Base-by-base conservation (phyloP, 805 yeast genomes). In the Pichia nanzhaoensis region DNA sequence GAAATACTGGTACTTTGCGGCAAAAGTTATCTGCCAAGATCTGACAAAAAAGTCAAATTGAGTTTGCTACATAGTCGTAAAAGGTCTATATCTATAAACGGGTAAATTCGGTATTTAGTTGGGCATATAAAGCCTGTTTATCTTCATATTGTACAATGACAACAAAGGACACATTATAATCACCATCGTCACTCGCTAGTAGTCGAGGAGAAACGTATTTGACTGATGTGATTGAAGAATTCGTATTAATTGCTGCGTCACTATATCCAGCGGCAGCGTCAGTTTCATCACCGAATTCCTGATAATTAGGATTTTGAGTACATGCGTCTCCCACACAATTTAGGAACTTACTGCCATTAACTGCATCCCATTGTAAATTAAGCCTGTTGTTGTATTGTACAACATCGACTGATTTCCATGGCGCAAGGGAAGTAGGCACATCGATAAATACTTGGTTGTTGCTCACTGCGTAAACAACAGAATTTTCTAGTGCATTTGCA, bases 241-340 rank as follows among this genome's bases (percentile, higher is more conserved):
- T 2, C 9, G 43, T 36, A 30, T 28, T 28, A 8, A 10, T 9
- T 32, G 27, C 16, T 32, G 28, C 10, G 10, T 24, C 28, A 17
- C 37, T 33, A 17, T 28, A 42, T 4, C 30, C 16, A 4, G 36
- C 46, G n/a, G 46, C 46, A n/a, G 36, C 37, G 18, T 42, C 46
- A 10, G 27, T 30, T 4, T 31, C 18, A 18, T 37, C 41, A n/a
- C 46, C 40, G 3, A 42, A 28, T n/a, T 42, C 46, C 5, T 5
- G 3, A 3, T 19, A 18, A 17, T 37, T 22, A 12, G 31, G 10
- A 8, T 19, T 16, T 17, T 16, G 9, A 10, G 32, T 32, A n/a
- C 32, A 33, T 10, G 28, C 6, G 28, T 24, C 28, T 7, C 28
- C 28, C 9, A 24, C 28, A 33, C 46, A 42, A 7, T 42, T 7